Evolutionary conservation across 805 yeast genomes (phyloP).

Genomic region (Candida boleticola): DNA sequence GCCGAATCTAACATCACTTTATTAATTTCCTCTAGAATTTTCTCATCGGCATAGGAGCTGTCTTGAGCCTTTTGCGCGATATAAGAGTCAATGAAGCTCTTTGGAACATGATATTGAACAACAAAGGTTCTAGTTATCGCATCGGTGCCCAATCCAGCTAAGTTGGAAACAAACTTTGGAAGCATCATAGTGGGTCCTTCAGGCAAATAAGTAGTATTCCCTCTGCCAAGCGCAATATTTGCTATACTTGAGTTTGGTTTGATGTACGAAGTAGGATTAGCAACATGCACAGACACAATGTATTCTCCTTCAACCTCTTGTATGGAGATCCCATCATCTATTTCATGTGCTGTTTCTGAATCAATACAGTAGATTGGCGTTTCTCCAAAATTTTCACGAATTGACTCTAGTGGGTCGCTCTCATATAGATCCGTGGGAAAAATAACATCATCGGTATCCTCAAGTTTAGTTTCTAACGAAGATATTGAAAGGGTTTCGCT

Average conservation of each 20-base stretch:
- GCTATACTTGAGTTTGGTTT: constrained; percentile 40
- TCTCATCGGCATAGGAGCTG: constrained; percentile 3
- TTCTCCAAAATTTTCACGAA: constrained; percentile 42
- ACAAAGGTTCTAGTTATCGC: constrained; percentile 41
- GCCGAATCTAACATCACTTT: constrained; percentile 16
- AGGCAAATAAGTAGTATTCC: constrained; percentile 72
- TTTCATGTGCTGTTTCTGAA: constrained; percentile 74
- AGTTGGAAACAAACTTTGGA: constrained; percentile 52
- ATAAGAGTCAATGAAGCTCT: constrained; percentile 17
- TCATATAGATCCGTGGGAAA: constrained; percentile 21
- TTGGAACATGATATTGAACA: constrained; percentile 27
- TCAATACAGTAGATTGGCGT: constrained; percentile 80
- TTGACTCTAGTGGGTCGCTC: constrained; percentile 25
- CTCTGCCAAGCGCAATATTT: constrained; percentile 56
- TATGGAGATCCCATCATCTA: constrained; percentile 89
- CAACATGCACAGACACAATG: constrained; percentile 69
- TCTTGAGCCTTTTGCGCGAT: constrained; percentile 9
- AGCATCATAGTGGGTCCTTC: constrained; percentile 66
- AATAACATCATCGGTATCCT: neutral
- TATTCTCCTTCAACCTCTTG: constrained; percentile 26
- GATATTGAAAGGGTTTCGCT: neutral
- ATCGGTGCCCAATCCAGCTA: constrained; percentile 52
- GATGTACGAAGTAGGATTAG: constrained; percentile 79
- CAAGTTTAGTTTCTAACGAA: neutral
- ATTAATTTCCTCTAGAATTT: constrained; percentile 10